Percentiles rank a stretch among this genome's conserved stretches.
Evolutionary conservation across 345 rosid genomes (phyloP).

Genomic region (Hibiscus tridactylites): DNA sequence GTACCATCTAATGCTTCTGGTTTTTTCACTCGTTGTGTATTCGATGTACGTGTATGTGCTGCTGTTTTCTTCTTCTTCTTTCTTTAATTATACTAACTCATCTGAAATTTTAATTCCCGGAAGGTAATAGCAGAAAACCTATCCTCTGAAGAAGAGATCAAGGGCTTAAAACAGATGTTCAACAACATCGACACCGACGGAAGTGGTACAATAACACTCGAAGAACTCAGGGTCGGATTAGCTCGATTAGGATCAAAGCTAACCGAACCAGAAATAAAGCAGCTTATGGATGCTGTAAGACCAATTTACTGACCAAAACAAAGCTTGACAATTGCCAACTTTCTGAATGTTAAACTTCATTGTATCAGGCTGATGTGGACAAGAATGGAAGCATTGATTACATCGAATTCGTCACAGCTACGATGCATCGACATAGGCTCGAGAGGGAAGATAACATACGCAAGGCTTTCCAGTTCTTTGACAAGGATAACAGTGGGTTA

Average conservation of each 20-base stretch:
- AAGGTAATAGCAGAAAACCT: conserved; percentile 80
- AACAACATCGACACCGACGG: conserved; percentile 82
- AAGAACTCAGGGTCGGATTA: conserved; percentile 67
- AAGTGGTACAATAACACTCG: conserved; percentile 76
- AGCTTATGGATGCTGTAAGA: conserved; percentile 94
- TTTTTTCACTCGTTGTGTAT: neutral
- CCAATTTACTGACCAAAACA: neutral
- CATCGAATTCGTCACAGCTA: conserved; percentile 74
- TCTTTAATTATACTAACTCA: too few species aligned
- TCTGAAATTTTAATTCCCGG: conserved; percentile 8
- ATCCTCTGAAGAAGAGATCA: conserved; percentile 63
- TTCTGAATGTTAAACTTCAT: neutral
- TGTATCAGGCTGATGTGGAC: conserved; percentile 79
- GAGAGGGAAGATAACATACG: conserved; percentile 65
- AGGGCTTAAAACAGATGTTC: conserved; percentile 75
- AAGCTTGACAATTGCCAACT: neutral
- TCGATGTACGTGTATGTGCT: neutral
- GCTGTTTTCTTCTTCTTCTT: too few species aligned
- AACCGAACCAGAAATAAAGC: conserved; percentile 60
- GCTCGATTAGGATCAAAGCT: conserved; percentile 71
- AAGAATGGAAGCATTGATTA: conserved; percentile 71
- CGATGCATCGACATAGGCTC: conserved; percentile 78
- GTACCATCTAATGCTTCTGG: conserved; percentile 19
- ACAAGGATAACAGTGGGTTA: conserved; percentile 74
- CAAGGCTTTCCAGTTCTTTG: conserved; percentile 69